Evolutionary conservation across 2,329 filamentous ascomycete genomes (phyloP).

Genomic region (Sclerotinia glacialis): DNA sequence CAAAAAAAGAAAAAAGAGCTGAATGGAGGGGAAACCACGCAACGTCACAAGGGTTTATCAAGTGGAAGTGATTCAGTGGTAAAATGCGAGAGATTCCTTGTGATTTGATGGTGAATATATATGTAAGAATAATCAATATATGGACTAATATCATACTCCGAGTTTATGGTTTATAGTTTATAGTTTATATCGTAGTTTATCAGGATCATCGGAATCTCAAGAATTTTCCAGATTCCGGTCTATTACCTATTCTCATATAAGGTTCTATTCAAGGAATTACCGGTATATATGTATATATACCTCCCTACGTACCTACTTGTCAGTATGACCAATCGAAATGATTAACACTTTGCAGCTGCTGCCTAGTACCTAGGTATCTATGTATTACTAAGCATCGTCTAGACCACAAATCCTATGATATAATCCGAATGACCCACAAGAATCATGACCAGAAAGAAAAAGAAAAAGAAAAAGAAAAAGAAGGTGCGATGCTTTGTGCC

Average conservation of each 20-base stretch:
- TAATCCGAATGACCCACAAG: too few species aligned
- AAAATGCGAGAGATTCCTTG: too few species aligned
- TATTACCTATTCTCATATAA: background rate
- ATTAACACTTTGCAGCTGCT: background rate
- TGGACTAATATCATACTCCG: too few species aligned
- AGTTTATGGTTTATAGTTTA: too few species aligned
- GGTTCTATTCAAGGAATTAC: too few species aligned
- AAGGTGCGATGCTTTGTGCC: background rate
- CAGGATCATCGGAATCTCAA: constrained; percentile 3
- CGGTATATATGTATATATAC: too few species aligned
- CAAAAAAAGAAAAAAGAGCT: background rate
- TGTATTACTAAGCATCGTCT: background rate
- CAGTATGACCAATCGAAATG: background rate
- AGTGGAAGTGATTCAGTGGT: background rate
- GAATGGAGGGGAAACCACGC: constrained; percentile 7
- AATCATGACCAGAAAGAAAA: background rate
- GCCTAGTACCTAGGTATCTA: background rate
- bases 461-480: background rate
- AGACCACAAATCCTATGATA: too few species aligned
- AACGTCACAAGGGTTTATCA: background rate
- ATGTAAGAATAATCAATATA: too few species aligned
- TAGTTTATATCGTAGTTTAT: too few species aligned
- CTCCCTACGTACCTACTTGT: too few species aligned
- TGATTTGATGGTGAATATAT: background rate
- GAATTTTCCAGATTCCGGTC: constrained; percentile 6